These are phyloP conservation scores for Sphaerulina populicola DNA, from an alignment of 2,329 filamentous ascomycete species.

Conservation along the genomic window DNA sequence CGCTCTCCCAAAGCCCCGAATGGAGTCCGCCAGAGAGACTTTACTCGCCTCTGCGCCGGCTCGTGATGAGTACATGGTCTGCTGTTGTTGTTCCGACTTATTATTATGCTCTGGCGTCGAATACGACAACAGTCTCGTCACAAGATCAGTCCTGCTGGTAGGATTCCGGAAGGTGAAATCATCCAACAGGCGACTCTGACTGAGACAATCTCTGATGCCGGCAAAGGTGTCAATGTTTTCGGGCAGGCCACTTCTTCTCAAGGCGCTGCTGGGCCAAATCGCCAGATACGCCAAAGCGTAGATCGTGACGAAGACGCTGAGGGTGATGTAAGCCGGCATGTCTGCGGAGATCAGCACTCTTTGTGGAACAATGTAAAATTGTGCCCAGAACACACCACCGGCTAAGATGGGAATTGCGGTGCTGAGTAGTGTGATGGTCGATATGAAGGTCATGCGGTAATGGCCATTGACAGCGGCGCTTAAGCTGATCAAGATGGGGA, in stretches of 20 bases:
- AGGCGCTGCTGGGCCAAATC: conserved; percentile 49
- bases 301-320: conserved; percentile 64
- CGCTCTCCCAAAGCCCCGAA: conserved; percentile 30
- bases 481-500: conserved; percentile 53
- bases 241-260: conserved; percentile 50
- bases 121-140: conserved; percentile 56
- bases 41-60: conserved; percentile 21
- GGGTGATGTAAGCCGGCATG: conserved; percentile 60
- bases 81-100: conserved; percentile 24
- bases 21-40: conserved; percentile 27
- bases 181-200: conserved; percentile 60
- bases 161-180: conserved; percentile 67
- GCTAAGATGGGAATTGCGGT: conserved; percentile 58
- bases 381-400: conserved; percentile 65
- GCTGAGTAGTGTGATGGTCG: conserved; percentile 52
- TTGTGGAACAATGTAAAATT: conserved; percentile 47
- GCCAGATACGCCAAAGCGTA: conserved; percentile 64
- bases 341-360: conserved; percentile 62
- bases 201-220: conserved; percentile 68
- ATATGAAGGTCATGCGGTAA: conserved; percentile 56
- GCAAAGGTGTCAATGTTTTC: conserved; percentile 55
- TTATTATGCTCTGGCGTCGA: conserved; percentile 41
- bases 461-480: conserved; percentile 54
- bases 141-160: conserved; percentile 58
- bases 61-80: conserved; percentile 5